A percentile compares a stretch with the other conserved stretches of the same genome.
phyloP scores from a whole-genome alignment of 345 rosid species.

The Orychophragmus violaceus region DNA sequence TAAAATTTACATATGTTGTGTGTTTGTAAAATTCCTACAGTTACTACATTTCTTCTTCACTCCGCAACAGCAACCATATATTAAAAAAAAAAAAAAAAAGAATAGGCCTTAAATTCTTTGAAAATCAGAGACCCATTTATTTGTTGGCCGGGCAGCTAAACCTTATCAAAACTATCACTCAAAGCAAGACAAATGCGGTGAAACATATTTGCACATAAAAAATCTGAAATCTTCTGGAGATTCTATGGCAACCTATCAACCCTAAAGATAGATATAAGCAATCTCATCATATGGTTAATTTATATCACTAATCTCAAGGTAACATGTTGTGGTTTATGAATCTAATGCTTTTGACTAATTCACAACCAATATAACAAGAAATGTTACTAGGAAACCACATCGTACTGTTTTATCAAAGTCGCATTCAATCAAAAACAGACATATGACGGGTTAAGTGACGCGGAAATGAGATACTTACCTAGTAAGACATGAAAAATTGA shows the following conservation, averaged over 20 bases:
- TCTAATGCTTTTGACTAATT: neutral
- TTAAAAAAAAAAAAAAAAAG: too few relatives aligned
- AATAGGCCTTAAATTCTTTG: too few relatives aligned
- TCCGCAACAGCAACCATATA: too few relatives aligned
- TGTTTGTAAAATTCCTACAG: too few relatives aligned
- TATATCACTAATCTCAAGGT: slow-evolving; percentile 42
- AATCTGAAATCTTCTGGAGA: neutral
- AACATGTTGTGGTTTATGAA: slow-evolving; percentile 41
- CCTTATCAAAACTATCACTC: neutral
- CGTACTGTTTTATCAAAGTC: neutral
- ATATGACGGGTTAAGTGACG: neutral
- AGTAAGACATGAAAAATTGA: neutral
- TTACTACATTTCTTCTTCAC: too few relatives aligned
- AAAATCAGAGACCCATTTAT: too few relatives aligned
- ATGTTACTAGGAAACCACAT: slow-evolving; percentile 9
- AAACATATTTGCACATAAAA: neutral
- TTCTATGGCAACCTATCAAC: neutral
- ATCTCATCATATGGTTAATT: neutral
- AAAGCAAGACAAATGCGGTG: neutral
- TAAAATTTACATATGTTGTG: too few relatives aligned
- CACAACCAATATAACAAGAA: neutral
- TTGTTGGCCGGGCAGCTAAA: too few relatives aligned
- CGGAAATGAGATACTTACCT: slow-evolving; percentile 1
- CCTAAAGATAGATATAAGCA: neutral
- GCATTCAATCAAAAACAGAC: neutral